Evolutionary conservation across 108 stramenopile genomes (phyloP).

Genomic region (Fistulifera pelliculosa): DNA sequence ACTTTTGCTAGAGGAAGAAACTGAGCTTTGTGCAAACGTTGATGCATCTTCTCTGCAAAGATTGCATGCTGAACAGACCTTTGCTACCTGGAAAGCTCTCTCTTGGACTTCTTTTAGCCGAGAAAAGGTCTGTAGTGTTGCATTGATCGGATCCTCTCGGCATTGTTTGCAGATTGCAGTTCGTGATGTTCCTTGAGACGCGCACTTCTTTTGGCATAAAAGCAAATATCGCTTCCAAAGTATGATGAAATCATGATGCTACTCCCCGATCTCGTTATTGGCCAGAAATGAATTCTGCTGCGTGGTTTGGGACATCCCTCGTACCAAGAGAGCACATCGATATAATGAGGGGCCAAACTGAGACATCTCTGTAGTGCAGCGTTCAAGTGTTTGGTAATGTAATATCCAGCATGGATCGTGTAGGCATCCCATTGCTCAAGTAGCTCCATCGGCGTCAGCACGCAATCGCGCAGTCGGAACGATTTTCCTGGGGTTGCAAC

Average conservation of each 20-base stretch:
- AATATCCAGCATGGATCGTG: constrained; percentile 68
- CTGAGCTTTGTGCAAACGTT: constrained; percentile 37
- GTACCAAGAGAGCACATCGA: constrained; percentile 69
- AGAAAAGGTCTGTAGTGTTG: constrained; percentile 34
- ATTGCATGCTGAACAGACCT: constrained; percentile 60
- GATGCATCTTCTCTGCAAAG: constrained; percentile 53
- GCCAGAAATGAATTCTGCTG: constrained; percentile 75
- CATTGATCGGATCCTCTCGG: constrained; percentile 26
- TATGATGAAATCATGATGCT: constrained; percentile 63
- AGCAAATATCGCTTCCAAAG: constrained; percentile 77
- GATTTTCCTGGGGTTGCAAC: constrained; percentile 68
- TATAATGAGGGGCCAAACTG: constrained; percentile 54
- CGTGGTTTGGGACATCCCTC: constrained; percentile 69
- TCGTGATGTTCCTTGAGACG: constrained; percentile 49
- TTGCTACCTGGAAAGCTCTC: constrained; percentile 39
- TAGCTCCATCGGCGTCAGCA: constrained; percentile 76
- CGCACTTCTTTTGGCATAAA: constrained; percentile 60
- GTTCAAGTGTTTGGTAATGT: constrained; percentile 81
- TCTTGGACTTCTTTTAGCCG: constrained; percentile 43
- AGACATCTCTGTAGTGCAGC: constrained; percentile 78
- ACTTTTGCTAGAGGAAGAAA: constrained; percentile 2
- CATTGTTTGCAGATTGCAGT: constrained; percentile 64
- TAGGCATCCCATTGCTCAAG: constrained; percentile 85
- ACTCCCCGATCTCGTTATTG: constrained; percentile 49
- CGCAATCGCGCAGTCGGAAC: constrained; percentile 71